Base-by-base conservation (phyloP, 108 stramenopile species). In the Skeletonema menzelii region DNA sequence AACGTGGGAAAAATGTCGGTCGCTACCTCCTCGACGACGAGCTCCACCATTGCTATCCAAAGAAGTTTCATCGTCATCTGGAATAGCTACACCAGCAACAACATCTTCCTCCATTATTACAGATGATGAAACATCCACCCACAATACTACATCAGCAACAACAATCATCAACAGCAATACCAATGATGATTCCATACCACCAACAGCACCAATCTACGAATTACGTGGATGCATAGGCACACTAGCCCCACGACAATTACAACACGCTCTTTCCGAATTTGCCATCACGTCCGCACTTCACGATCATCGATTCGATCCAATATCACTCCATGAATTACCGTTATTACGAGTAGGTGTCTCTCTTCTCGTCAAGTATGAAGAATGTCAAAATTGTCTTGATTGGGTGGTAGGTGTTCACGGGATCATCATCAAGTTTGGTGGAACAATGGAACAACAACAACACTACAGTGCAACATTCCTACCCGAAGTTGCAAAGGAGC, bases 381-480 rank as follows among this genome's bases (percentile, higher is more conserved):
- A 56, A 35, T 91, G 90, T 68, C 15, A 69, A 15, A 32, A 90
- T 65, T 79, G 72, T 26, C 68, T 73, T 28, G 93, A 94, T 77
- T 94, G 93, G 93, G 68, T 37, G 10, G 86, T 94, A 37, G 93
- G 93, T 12, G 64, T 77, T 40, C 93, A 94, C 72, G 93, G 93
- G 1, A 91, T 94, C 38, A 72, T 89, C 26, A 89, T 94, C 24
- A 68, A 70, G 46, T 89, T 92, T 71, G 55, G 67, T 19, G 19
- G 14, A 28, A 5, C 56, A 38, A 10, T 56, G 10, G 27, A 56
- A n/a, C 46, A 72, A 3, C 89, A 35, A 11, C 35, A 12, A 10
- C 12, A 37, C 12, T 37, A 83, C 61, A 74, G 73, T 49, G 89
- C 86, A 5, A 93, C 92, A 20, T 91, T 85, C 61, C 67, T 94